Evolutionary conservation across 2,329 filamentous ascomycete species (phyloP).

Genomic region (Diplodia scrobiculata): DNA sequence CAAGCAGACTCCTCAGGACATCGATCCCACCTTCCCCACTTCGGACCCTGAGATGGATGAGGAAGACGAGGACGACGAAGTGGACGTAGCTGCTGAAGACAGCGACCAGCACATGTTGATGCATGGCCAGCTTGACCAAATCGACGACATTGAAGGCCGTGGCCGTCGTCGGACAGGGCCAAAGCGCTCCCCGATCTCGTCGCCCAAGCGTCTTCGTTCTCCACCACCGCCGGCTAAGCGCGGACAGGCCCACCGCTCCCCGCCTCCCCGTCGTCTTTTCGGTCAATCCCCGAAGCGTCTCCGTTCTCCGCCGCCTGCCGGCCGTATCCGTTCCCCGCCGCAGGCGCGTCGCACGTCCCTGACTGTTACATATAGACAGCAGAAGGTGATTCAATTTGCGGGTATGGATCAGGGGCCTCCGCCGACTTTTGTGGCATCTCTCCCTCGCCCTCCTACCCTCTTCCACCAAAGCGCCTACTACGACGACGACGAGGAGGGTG

Average conservation of each 20-base stretch:
- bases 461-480: conserved; percentile 31
- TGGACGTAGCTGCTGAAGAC: conserved; percentile 53
- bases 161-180: conserved; percentile 39
- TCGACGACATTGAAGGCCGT: conserved; percentile 58
- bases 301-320: conserved; percentile 47
- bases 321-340: conserved; percentile 65
- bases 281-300: conserved; percentile 71
- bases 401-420: conserved; percentile 65
- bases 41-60: conserved; percentile 86
- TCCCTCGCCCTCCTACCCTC: conserved; percentile 72
- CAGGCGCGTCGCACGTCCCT: conserved; percentile 56
- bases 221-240: conserved; percentile 45
- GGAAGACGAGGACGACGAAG: conserved; percentile 60
- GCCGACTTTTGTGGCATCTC: conserved; percentile 77
- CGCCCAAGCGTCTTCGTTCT: conserved; percentile 65
- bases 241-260: conserved; percentile 38
- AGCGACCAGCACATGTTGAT: conserved; percentile 71
- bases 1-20: conserved; percentile 43
- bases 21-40: conserved; percentile 94
- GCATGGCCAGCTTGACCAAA: conserved; percentile 70
- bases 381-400: conserved; percentile 49
- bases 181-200: conserved; percentile 54
- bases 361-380: conserved; percentile 33
- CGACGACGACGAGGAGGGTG: conserved; percentile 46
- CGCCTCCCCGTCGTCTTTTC: conserved; percentile 60